These are phyloP conservation scores for Tympanopsis confertula DNA, from an alignment of 2,329 filamentous ascomycete species.

Conservation along the genomic window DNA sequence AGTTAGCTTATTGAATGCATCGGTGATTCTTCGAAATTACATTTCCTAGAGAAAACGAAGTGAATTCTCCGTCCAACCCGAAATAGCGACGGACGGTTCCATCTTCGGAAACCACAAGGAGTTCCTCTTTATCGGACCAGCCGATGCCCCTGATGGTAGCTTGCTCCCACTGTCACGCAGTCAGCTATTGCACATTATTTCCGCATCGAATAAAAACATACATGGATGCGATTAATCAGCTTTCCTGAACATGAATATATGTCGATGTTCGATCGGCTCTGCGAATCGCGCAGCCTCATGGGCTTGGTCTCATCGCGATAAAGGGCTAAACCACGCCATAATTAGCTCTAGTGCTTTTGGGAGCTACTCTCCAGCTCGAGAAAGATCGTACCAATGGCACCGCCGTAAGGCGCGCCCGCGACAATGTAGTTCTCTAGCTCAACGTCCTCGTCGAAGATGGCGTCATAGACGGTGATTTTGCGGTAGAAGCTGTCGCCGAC, in stretches of 20 bases:
- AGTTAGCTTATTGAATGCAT: background rate
- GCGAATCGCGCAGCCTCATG: slow-evolving; percentile 60
- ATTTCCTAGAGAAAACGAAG: slow-evolving; percentile 73
- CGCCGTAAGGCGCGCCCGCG: slow-evolving; percentile 82
- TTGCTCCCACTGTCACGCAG: slow-evolving; percentile 87
- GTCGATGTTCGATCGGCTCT: slow-evolving; percentile 72
- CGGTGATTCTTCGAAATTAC: background rate
- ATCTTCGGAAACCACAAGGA: slow-evolving; percentile 79
- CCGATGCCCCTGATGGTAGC: slow-evolving; percentile 77
- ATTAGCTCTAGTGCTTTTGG: too few species aligned
- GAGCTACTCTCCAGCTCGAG: too few species aligned
- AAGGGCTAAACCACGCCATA: slow-evolving; percentile 50
- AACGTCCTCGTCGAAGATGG: slow-evolving; percentile 82
- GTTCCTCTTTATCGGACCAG: slow-evolving; percentile 91
- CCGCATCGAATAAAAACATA: background rate
- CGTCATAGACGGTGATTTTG: slow-evolving; percentile 85
- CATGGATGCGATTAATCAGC: slow-evolving; percentile 67
- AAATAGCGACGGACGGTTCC: slow-evolving; percentile 76
- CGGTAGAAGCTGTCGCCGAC: slow-evolving; percentile 91
- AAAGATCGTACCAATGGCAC: slow-evolving; percentile 76
- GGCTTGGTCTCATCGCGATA: slow-evolving; percentile 82
- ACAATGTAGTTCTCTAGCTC: slow-evolving; percentile 93
- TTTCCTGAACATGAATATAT: slow-evolving; percentile 90
- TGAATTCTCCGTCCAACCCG: slow-evolving; percentile 88
- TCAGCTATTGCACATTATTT: too few species aligned